phyloP scores from a whole-genome alignment of 371 early-diverging fungal species.

The Lichtheimia corymbifera region DNA sequence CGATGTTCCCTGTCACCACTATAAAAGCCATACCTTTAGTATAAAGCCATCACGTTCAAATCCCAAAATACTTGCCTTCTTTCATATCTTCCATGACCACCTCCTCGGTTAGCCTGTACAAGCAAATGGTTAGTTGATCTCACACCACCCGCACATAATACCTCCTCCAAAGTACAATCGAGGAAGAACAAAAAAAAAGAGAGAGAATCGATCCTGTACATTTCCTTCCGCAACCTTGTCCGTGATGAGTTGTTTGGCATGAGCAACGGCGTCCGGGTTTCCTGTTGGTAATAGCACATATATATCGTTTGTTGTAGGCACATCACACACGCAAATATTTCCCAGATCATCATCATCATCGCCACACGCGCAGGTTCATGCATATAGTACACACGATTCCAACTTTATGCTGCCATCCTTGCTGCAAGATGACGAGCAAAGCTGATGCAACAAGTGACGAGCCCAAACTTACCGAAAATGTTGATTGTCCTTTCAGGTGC shows the following conservation, averaged over 20 bases:
- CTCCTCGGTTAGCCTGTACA: conserved; percentile 37
- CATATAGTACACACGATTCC: conserved; percentile 5
- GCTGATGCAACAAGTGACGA: conserved; percentile 5
- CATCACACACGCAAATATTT: not conserved
- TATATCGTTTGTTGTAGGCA: conserved; percentile 15
- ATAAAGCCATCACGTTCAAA: conserved; percentile 3
- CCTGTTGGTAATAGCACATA: conserved; percentile 22
- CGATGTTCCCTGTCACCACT: conserved; percentile 26
- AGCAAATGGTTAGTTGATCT: not conserved
- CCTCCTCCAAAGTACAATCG: not conserved
- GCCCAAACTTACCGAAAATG: conserved; percentile 34
- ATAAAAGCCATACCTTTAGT: not conserved
- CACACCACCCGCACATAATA: not conserved
- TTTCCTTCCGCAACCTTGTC: conserved; percentile 59
- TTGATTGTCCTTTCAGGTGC: conserved; percentile 39
- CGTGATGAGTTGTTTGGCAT: conserved; percentile 58
- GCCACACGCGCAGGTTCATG: conserved; percentile 27
- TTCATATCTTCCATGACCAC: conserved; percentile 18
- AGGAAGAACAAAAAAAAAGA: conserved; percentile 5
- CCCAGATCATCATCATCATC: conserved; percentile 23
- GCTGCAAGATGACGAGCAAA: not conserved
- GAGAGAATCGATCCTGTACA: conserved; percentile 26
- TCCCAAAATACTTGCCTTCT: conserved; percentile 2
- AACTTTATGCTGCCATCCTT: not conserved
- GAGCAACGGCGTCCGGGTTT: conserved; percentile 53